Evolutionary conservation across 495 filamentous ascomycete genomes (phyloP).

Genomic region (Jackrogersella multiformis): DNA sequence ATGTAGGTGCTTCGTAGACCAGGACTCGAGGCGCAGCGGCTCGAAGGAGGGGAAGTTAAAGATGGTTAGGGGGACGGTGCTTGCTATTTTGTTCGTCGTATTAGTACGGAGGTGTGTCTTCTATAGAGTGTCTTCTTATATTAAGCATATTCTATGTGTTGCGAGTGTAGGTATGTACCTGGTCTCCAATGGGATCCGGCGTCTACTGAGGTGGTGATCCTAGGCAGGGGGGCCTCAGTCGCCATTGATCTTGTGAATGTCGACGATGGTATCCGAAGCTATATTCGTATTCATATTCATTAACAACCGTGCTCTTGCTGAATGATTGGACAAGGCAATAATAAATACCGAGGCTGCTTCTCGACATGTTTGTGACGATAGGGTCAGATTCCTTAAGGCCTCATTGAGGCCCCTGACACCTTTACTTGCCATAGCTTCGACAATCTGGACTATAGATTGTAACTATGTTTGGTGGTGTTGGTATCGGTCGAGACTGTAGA

Average conservation of each 20-base stretch:
- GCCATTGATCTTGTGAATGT: constrained; percentile 73
- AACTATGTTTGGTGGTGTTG: neutral
- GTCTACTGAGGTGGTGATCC: constrained; percentile 55
- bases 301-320: neutral
- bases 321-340: neutral
- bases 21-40: constrained; percentile 79
- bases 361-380: constrained; percentile 53
- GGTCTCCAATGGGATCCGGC: constrained; percentile 39
- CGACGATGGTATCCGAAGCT: constrained; percentile 39
- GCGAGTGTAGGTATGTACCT: constrained; percentile 30
- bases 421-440: constrained; percentile 53
- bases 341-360: constrained; percentile 43
- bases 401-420: constrained; percentile 57
- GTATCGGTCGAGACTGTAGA: constrained; percentile 4
- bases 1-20: constrained; percentile 80
- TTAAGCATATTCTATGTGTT: too few species aligned
- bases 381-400: constrained; percentile 55
- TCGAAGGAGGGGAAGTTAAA: constrained; percentile 92
- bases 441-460: neutral
- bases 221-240: constrained; percentile 67
- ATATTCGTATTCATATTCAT: too few species aligned
- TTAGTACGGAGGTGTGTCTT: constrained; percentile 36
- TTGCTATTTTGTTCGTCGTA: constrained; percentile 49
- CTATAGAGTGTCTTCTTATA: too few species aligned
- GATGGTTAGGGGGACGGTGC: constrained; percentile 79